Evolutionary conservation across 2,329 filamentous ascomycete species (phyloP).

Genomic region (Penicillium sp.): DNA sequence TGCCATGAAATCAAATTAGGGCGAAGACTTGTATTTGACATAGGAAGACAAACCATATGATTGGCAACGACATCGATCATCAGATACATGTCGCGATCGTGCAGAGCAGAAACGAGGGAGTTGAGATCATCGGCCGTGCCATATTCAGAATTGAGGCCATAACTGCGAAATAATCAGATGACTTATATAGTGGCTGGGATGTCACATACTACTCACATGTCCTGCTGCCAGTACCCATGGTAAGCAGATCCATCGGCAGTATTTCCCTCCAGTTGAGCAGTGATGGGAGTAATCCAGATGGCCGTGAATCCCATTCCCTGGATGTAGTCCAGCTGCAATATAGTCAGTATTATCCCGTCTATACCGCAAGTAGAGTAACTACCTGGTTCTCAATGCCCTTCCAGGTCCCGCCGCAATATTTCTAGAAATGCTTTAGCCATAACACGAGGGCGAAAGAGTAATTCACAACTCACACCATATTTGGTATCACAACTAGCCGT

Average conservation of each 20-base stretch:
- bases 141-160: conserved; percentile 61
- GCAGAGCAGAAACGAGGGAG: conserved; percentile 59
- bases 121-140: conserved; percentile 65
- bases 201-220: conserved; percentile 34
- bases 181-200: not conserved
- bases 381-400: conserved; percentile 48
- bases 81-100: conserved; percentile 61
- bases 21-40: not conserved
- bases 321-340: conserved; percentile 51
- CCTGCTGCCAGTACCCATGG: conserved; percentile 55
- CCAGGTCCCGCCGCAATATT: conserved; percentile 57
- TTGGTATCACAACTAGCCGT: conserved; percentile 36
- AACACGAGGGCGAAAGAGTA: not conserved
- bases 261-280: conserved; percentile 38
- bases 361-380: not conserved
- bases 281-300: conserved; percentile 54
- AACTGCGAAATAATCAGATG: conserved; percentile 26
- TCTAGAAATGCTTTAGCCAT: conserved; percentile 10
- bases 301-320: conserved; percentile 53
- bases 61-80: conserved; percentile 62
- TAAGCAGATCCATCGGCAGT: conserved; percentile 49
- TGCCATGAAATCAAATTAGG: not conserved
- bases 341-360: not conserved
- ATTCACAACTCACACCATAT: conserved; percentile 21
- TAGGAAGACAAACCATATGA: conserved; percentile 16